Evolutionary conservation across 768 basidiomycete genomes (phyloP).

Genomic region (Russula dissimulans): DNA sequence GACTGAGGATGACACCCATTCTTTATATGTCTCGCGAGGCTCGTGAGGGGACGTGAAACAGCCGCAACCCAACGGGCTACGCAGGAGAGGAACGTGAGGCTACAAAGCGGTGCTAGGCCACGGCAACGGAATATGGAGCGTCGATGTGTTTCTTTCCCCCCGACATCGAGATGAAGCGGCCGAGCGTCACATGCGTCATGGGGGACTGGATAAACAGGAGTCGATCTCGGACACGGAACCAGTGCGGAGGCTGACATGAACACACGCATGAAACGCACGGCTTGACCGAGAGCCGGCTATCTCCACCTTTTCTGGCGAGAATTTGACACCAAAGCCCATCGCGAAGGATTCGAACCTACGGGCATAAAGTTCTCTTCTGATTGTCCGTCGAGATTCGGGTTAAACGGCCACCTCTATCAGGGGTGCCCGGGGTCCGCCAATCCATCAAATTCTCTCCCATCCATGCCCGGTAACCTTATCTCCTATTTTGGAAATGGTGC

Average conservation of each 20-base stretch:
- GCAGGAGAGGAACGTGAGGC: too few relatives aligned
- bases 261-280: neutral
- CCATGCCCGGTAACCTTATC: neutral
- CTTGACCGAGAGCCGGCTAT: neutral
- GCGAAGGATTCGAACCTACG: neutral
- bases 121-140: neutral
- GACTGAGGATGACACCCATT: neutral
- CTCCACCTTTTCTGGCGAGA: slow-evolving; percentile 1
- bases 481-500: neutral
- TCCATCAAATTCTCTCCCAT: slow-evolving; percentile 6
- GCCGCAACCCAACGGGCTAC: neutral
- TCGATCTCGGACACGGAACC: neutral
- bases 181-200: neutral
- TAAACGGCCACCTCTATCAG: neutral
- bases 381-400: neutral
- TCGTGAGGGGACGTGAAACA: neutral
- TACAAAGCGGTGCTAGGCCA: neutral
- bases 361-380: neutral
- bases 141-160: neutral
- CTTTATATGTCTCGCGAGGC: slow-evolving; percentile 11
- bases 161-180: neutral
- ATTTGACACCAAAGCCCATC: neutral
- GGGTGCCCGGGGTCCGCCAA: slow-evolving; percentile 6
- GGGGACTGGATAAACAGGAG: neutral
- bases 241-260: neutral